These are phyloP conservation scores for Fusarium nelsonii DNA, from an alignment of 2,329 filamentous ascomycete genomes.

Conservation along the genomic window DNA sequence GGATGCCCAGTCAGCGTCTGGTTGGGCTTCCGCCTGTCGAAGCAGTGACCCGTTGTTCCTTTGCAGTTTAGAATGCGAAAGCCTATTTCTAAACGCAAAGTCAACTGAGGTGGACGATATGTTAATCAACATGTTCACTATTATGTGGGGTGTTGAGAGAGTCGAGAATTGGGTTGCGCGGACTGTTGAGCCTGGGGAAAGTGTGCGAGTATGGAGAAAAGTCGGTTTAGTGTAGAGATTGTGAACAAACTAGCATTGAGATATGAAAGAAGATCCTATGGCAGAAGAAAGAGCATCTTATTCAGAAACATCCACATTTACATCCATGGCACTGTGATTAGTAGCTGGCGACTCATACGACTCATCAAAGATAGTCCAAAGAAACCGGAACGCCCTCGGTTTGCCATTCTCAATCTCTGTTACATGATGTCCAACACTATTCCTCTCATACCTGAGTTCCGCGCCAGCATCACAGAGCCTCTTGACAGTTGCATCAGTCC, in stretches of 20 bases:
- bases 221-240: not conserved
- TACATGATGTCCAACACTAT: constrained; percentile 58
- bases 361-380: constrained; percentile 31
- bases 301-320: not conserved
- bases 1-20: not conserved
- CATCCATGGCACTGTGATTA: not conserved
- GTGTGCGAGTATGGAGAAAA: not conserved
- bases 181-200: not conserved
- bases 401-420: constrained; percentile 42
- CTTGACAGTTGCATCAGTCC: constrained; percentile 58
- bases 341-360: constrained; percentile 20
- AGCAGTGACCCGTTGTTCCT: not conserved
- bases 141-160: constrained; percentile 26
- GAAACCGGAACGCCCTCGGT: constrained; percentile 19
- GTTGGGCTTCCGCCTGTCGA: not conserved
- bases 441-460: constrained; percentile 59
- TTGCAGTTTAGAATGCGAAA: constrained; percentile 19
- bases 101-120: constrained; percentile 6
- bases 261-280: not conserved
- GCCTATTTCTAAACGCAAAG: constrained; percentile 7
- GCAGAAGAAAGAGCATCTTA: rapidly evolving
- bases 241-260: too few species aligned
- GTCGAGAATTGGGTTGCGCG: constrained; percentile 25
- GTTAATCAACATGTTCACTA: constrained; percentile 10
- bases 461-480: constrained; percentile 57